Base-by-base conservation (phyloP, 1,284 basidiomycete genomes). In the Marasmius oreades region DNA sequence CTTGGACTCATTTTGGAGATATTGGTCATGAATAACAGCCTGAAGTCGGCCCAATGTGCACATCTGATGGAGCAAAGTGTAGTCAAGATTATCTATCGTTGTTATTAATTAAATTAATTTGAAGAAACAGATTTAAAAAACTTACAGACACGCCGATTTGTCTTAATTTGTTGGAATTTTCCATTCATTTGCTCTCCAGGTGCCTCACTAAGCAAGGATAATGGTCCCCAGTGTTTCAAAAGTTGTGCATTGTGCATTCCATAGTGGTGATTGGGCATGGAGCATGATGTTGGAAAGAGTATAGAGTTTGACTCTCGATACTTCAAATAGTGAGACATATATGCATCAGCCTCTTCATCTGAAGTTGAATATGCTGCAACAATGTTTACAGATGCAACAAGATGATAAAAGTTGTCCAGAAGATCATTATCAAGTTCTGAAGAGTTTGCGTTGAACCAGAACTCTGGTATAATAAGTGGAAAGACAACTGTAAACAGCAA, bases 241-340 rank as follows among this genome's bases (percentile, higher is more conserved):
- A 66, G 53, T 7, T 61, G 62, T 2, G 52, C 57, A 62, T 68
- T 66, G 48, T 73, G 72, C 67, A 70, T 69, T 16, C 69, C 70
- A 59, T 64, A 72, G 54, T 75, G 73, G 56, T 73, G 70, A 58
- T 73, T 73, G 23, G 72, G 72, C 31, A 57, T 51, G 3, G 66
- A 64, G 31, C 34, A 14, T 36, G 52, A 26, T 50, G 62, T 16
- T 22, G 70, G 67, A 56, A 67, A 73, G 12, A 74, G 57, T 1
- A 53, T n/a, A 42, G 62, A 45, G 14, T 64, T 61, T 8, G 62
- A 54, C 14, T 43, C 22, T 1, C 67, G 63, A 57, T 73, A 72
- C 18, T 51, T 8, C 26, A 63, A 60, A 57, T 70, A 71, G 52
- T 66, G 59, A 2, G 62, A 5, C 14, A 50, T 56, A 56, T 69